Evolutionary conservation across 2,329 filamentous ascomycete genomes (phyloP), one percentile per base, ranked within the genome.

Genomic region (Gnomoniopsis smithogilvyi): DNA sequence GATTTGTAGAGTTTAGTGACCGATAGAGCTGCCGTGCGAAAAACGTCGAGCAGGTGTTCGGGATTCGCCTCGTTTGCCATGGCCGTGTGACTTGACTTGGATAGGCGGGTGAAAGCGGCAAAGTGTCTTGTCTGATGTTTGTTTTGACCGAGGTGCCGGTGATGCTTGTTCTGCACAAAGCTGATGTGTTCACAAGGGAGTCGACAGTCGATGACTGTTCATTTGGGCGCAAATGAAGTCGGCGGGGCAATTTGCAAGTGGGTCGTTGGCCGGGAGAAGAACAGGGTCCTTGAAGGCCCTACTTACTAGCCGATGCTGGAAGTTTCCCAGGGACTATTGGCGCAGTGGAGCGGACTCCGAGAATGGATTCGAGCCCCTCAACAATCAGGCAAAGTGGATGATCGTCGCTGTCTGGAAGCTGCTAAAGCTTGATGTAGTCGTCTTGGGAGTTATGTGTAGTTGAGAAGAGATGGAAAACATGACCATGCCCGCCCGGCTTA

Each of bases 1-100:
- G 88, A 93, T 75, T 96, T 97, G 78, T 98, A 98, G 15, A 99
- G 86, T 69, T 96, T 96, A 51, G 95, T 98, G 57, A 98, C 93
- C 6, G 92, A 96, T 36, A 97, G 81, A 21, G 95, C 95, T 36
- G 95, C 95, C 17, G 90, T 87, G 73, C 92, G 95, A 81, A 99
- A 99, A 60, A 91, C 88, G 67, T 94, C 88, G 59, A 97, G 85
- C 51, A 97, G 85, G 69, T 86, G 81, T 69, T 88, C 85, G 19
- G 83, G 81, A 15, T 53, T 38, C 19, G 78, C 76, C 49, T 79
- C 78, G 64, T 65, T 61, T 60, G 67, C 71, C 70, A 72, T 72
- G n/a, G 66, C 75, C 70, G 68, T 65, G 66, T 47, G 19, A 12
- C 22, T 24, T 45, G 17, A 45, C n/a, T 10, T 11, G 41, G n/a